Percentiles rank a stretch among this genome's conserved stretches.
phyloP scores from a whole-genome alignment of 2,329 filamentous ascomycete genomes.

The Ambrosiella beaveri region DNA sequence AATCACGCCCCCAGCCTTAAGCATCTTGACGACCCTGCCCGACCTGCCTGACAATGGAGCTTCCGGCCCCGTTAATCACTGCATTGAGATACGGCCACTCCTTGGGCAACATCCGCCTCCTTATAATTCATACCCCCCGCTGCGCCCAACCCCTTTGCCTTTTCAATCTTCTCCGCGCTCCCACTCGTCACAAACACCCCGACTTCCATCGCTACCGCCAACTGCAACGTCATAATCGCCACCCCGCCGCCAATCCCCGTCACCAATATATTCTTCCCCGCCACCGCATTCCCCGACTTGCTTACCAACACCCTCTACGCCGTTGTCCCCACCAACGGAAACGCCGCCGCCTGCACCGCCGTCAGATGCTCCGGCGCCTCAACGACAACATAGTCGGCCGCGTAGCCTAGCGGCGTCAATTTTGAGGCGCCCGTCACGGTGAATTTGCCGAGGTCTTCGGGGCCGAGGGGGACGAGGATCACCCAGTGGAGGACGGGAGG shows the following conservation, averaged over 20 bases:
- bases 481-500: conserved; percentile 61
- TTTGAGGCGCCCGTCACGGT: conserved; percentile 54
- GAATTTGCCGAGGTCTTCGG: conserved; percentile 46
- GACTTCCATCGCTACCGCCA: conserved; percentile 56
- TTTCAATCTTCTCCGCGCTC: conserved; percentile 55
- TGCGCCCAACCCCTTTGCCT: conserved; percentile 56
- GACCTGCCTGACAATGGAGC: conserved; percentile 72
- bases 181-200: conserved; percentile 71
- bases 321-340: conserved; percentile 74
- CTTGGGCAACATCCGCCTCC: conserved; percentile 42
- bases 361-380: conserved; percentile 55
- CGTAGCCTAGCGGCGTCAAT: conserved; percentile 44
- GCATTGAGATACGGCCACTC: conserved; percentile 59
- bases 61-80: conserved; percentile 81
- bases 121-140: conserved; percentile 71
- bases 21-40: conserved; percentile 44
- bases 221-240: conserved; percentile 64
- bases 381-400: conserved; percentile 56
- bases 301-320: conserved; percentile 73
- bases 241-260: conserved; percentile 91
- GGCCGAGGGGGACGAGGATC: conserved; percentile 56
- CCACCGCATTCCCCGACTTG: conserved; percentile 49
- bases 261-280: conserved; percentile 60
- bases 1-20: conserved; percentile 74
- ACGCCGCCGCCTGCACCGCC: conserved; percentile 58